Evolutionary conservation across 2,329 filamentous ascomycete genomes (phyloP).

Genomic region (Penicillium glabrum): DNA sequence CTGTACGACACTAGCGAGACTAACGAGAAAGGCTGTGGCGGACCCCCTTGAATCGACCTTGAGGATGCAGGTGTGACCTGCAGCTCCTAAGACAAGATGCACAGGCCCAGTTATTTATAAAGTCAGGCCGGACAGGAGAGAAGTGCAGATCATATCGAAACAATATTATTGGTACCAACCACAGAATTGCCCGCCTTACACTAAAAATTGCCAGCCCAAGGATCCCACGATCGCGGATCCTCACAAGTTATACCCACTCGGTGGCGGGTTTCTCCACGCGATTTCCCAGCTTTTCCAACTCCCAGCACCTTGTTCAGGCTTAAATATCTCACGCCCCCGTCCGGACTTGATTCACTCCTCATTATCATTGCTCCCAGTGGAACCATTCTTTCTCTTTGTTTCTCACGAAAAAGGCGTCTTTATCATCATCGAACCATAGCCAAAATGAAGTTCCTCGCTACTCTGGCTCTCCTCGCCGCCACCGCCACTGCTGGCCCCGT

Average conservation of each 20-base stretch:
- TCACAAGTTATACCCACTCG: not conserved
- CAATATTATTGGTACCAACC: not conserved
- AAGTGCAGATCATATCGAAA: not conserved
- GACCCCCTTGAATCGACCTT: not conserved
- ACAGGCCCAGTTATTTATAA: not conserved
- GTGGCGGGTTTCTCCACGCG: conserved; percentile 1
- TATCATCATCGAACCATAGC: not conserved
- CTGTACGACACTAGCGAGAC: not conserved
- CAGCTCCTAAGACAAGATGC: not conserved
- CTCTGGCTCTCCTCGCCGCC: conserved; percentile 29
- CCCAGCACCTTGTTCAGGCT: not conserved
- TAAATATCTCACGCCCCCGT: not conserved
- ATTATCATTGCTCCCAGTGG: not conserved
- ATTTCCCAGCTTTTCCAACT: not conserved
- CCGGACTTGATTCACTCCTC: not conserved
- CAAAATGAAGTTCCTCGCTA: conserved; percentile 31
- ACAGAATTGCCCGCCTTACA: not conserved
- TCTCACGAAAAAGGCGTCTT: not conserved
- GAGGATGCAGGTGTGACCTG: not conserved
- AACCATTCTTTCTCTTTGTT: not conserved
- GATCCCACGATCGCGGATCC: conserved; percentile 2
- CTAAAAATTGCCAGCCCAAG: not conserved
- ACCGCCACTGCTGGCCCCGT: conserved; percentile 27
- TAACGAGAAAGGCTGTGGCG: not conserved
- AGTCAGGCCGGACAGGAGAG: not conserved